Percentiles rank a stretch among this genome's conserved stretches.
phyloP scores from a whole-genome alignment of 352 stramenopile genomes.

The Globisporangium uncinulatum region DNA sequence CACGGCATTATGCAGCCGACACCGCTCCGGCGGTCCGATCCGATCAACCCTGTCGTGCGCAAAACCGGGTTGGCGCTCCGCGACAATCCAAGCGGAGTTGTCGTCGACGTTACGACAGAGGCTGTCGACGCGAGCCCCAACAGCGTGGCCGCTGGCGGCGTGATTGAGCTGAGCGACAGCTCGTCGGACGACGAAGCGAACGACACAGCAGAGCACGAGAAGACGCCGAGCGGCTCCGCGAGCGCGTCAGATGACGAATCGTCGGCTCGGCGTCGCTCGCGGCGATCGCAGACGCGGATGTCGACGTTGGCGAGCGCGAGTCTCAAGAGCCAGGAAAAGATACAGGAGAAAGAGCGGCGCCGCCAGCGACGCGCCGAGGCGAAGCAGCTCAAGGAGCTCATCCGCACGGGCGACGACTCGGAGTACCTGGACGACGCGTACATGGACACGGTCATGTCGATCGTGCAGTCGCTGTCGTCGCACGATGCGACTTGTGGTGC shows the following conservation, averaged over 20 bases:
- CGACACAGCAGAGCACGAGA: slow-evolving; percentile 15
- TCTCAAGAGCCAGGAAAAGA: slow-evolving; percentile 52
- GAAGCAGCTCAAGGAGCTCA: slow-evolving; percentile 33
- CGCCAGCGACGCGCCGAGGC: slow-evolving; percentile 10
- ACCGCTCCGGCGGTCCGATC: slow-evolving; percentile 38
- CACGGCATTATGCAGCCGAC: slow-evolving; percentile 78
- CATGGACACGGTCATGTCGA: slow-evolving; percentile 21
- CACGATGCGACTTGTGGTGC: slow-evolving; percentile 22
- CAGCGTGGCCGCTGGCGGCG: not conserved
- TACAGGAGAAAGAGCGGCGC: slow-evolving; percentile 41
- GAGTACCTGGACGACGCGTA: slow-evolving; percentile 75
- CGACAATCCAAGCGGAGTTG: slow-evolving; percentile 1
- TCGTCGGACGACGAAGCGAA: slow-evolving; percentile 14
- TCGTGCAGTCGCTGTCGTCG: slow-evolving; percentile 16
- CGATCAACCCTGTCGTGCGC: slow-evolving; percentile 48
- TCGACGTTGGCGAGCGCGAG: slow-evolving; percentile 55
- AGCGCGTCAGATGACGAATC: slow-evolving; percentile 21
- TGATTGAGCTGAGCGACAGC: slow-evolving; percentile 20
- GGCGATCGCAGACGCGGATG: slow-evolving; percentile 55
- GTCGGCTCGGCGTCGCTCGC: slow-evolving; percentile 35
- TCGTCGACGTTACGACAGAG: not conserved
- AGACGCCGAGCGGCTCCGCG: slow-evolving; percentile 13
- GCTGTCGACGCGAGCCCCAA: not conserved
- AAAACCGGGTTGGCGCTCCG: slow-evolving; percentile 21
- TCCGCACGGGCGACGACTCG: slow-evolving; percentile 40